Base-by-base conservation (phyloP, 352 stramenopile species). In the Globisporangium radiosum region DNA sequence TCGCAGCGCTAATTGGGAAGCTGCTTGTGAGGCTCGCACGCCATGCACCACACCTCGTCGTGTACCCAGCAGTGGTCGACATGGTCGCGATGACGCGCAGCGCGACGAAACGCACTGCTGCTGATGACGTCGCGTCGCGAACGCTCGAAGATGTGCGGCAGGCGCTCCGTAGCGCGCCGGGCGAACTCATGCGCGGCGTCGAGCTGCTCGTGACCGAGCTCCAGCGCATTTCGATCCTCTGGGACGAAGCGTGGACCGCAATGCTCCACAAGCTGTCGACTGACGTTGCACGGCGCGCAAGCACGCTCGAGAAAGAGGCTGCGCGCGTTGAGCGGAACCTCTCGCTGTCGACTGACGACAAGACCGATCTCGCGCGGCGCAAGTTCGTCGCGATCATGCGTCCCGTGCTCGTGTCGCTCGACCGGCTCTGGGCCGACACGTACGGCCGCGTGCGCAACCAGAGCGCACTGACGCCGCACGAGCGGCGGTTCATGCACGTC, bases 351-450 rank as follows among this genome's bases (percentile, higher is more conserved):
- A 10, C 49, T 5, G 64, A 65, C 15, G 85, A 94, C 38, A 95
- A 94, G 63, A 51, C 19, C 8, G 70, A 88, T 39, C 52, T 95
- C 38, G 82, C 77, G 2, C 64, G 83, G 43, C 66, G 81, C 17
- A 94, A 92, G 57, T 68, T 88, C 60, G 71, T 89, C 42, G 86
- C 86, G 5, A 90, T 94, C 57, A 89, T 95, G 81, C 89, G 87
- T 43, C 84, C 84, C 36, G 81, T 95, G 15, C 56, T 93, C 8
- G 62, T 89, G 19, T 75, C 73, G 0, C 63, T 94, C 19, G 78
- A 92, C 39, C 68, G 65, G 5, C 42, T 94, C 1, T 87, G 81
- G 72, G 69, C 66, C 3, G 77, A 92, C 56, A 95, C 84, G 9
- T 81, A 75, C 51, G 77, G 72, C n/a, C 57, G 36, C 45, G 60